Conservation (phyloP, 78 protist genomes). For the Isochrysis galbana region DNA sequence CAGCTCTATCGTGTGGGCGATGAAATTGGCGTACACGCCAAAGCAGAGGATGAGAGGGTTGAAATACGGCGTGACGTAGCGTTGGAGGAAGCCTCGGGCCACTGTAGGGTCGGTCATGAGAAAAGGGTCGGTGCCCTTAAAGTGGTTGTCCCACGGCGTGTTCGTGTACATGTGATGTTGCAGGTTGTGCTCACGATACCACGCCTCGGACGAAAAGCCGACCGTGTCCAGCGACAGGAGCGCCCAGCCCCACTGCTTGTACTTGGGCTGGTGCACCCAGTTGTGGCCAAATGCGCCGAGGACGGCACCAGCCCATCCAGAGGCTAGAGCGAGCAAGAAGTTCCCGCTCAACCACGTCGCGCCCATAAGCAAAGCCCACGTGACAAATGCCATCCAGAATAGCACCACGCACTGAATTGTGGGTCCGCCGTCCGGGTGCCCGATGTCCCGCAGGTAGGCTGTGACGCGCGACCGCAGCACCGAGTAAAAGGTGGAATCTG, state of each 20-base stretch:
- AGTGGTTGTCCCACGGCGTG: slow-evolving; percentile 22
- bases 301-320: neutral
- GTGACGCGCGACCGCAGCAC: neutral
- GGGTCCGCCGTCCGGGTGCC: neutral
- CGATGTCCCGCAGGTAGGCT: neutral
- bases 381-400: neutral
- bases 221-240: neutral
- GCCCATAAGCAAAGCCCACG: neutral
- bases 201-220: neutral
- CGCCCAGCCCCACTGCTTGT: neutral
- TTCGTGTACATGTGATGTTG: slow-evolving; percentile 16
- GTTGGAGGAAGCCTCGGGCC: neutral
- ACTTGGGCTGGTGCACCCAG: slow-evolving; percentile 4
- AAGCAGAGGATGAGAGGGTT: neutral
- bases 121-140: neutral
- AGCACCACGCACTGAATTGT: neutral
- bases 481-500: neutral
- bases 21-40: neutral
- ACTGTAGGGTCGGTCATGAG: slow-evolving; percentile 11
- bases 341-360: neutral
- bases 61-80: neutral
- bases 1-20: neutral
- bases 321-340: neutral
- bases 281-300: slow-evolving; percentile 26
- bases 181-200: neutral